Evolutionary conservation across 257 asterid species (phyloP), one percentile per base, ranked within the genome.

Genomic region (Primulina huaijiensis): DNA sequence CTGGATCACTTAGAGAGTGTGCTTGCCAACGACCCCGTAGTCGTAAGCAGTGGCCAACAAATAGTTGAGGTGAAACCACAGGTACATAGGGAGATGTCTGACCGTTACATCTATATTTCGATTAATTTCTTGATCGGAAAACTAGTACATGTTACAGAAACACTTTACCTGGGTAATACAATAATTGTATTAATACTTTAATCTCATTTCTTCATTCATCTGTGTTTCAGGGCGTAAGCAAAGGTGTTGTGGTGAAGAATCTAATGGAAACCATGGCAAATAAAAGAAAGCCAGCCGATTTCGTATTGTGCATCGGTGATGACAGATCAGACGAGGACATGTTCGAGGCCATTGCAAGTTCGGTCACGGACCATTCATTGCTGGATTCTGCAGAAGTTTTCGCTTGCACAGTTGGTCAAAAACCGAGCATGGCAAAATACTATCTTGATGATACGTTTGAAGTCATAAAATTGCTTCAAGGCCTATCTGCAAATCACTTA

Each of bases 1-100:
- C 95, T 92, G 2, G 97, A 92, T 82, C 97, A 92, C 82, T 76
- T 91, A 64, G 96, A 91, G 59, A 88, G 90, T 10, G 98, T 90
- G 10, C 95, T 92, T 4, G 96, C 95, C 25, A 90, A 92, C 17
- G 98, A 90, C 60, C 97, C 98, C 0, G 98, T 85, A 2, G 89
- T 88, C 0, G 98, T 84, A 6, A 90, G 87, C 76, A 81, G 89
- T 7, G 98, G 98, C 29, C 96, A 90, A 59, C 90, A 86, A 67
- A 92, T 92, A 30, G 96, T 92, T 10, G 98, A 92, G 72, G 98
- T 92, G 57, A 92, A 90, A 77, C 97, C 98, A 71, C 98, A 90
- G 96, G 98, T 89, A 87, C 7, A 34, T 43, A 11, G 53, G 53
- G 0, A 1, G 5, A 43, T 38, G n/a, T 43, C n/a, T 43, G 17